These are phyloP conservation scores for Mrakia blollopis DNA, from an alignment of 768 basidiomycete species.

Conservation along the genomic window DNA sequence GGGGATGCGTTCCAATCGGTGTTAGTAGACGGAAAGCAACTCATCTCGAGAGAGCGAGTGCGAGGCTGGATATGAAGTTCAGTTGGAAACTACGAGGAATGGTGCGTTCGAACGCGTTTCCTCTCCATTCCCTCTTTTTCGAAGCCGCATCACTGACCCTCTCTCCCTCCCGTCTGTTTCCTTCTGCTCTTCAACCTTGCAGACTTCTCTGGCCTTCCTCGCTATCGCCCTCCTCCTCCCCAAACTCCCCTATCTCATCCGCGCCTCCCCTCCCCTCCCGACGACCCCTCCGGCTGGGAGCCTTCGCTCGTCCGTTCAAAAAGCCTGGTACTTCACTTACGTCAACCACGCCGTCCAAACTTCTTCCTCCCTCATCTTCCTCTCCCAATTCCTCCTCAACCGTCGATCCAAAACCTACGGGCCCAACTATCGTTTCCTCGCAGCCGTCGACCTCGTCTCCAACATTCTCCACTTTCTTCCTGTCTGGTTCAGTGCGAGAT, in stretches of 20 bases:
- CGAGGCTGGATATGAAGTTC: neutral
- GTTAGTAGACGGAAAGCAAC: neutral
- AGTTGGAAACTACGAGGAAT: neutral
- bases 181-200: neutral
- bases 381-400: neutral
- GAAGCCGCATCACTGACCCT: neutral
- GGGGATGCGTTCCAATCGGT: neutral
- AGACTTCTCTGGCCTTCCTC: neutral
- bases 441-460: neutral
- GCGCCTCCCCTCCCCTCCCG: neutral
- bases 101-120: neutral
- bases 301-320: neutral
- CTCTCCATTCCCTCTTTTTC: neutral
- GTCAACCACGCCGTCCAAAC: neutral
- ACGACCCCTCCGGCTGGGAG: neutral
- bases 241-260: neutral
- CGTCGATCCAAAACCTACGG: neutral
- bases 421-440: neutral
- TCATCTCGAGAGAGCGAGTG: neutral
- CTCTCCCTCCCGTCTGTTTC: neutral
- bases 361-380: neutral
- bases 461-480: neutral
- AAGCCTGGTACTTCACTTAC: neutral
- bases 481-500: neutral
- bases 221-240: neutral